Percentiles rank a stretch among this genome's conserved stretches.
Conservation (phyloP, 1,284 basidiomycete species). For the Microbotryomycetes sp. region DNA sequence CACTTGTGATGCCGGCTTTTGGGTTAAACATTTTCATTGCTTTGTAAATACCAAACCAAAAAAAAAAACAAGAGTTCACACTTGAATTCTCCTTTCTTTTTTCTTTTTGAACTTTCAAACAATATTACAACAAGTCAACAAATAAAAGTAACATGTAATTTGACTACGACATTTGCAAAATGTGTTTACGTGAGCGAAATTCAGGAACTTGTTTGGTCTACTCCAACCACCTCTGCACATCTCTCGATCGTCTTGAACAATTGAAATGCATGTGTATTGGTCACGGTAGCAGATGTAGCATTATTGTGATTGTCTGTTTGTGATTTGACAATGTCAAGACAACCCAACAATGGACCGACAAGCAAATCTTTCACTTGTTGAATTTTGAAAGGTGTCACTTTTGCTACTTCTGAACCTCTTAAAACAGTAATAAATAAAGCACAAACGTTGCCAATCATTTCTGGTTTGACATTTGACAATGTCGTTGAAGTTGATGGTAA, state of each 20-base stretch:
- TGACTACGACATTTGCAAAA: no score
- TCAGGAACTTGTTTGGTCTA: no score
- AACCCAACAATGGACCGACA: background rate
- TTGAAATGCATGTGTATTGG: background rate
- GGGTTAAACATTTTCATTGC: no score
- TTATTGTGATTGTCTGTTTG: background rate
- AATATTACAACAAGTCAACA: no score
- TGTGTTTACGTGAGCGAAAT: no score
- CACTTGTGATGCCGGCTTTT: no score
- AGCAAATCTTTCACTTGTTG: conserved; percentile 1
- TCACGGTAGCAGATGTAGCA: background rate
- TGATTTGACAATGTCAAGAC: background rate
- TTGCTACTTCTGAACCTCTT: background rate
- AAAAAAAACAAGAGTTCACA: no score
- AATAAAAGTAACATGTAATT: no score
- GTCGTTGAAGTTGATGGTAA: background rate
- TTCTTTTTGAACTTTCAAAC: no score
- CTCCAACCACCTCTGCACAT: background rate
- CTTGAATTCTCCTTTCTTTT: no score
- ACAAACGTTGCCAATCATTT: conserved; percentile 25
- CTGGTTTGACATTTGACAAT: conserved; percentile 13
- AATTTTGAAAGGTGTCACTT: background rate
- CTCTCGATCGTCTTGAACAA: background rate
- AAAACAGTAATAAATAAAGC: conserved; percentile 13
- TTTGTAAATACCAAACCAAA: no score